These are phyloP conservation scores for Penicillium crystallinum DNA, from an alignment of 495 filamentous ascomycete species.

Conservation along the genomic window DNA sequence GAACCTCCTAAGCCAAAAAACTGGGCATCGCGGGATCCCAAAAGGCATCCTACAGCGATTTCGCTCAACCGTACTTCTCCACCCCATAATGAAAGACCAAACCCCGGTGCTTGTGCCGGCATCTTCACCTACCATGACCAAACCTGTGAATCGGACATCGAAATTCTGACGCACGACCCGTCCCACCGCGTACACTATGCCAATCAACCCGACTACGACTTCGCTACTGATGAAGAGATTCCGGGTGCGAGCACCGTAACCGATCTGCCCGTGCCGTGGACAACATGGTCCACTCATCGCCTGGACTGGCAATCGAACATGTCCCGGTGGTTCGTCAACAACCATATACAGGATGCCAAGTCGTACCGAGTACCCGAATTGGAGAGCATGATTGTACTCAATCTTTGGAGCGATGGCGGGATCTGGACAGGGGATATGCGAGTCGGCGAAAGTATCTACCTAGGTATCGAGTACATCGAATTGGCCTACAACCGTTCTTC, in stretches of 20 bases:
- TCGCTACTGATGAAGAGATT: conserved; percentile 27
- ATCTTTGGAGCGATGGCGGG: conserved; percentile 74
- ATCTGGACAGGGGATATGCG: conserved; percentile 70
- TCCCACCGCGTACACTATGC: conserved; percentile 58
- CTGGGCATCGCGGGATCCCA: conserved; percentile 1
- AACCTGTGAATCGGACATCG: conserved; percentile 72
- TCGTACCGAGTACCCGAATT: conserved; percentile 58
- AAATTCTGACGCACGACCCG: conserved; percentile 62
- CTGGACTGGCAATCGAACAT: conserved; percentile 61
- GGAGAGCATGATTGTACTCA: conserved; percentile 57
- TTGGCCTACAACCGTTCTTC: conserved; percentile 56
- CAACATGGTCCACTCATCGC: conserved; percentile 63
- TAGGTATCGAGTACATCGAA: conserved; percentile 73
- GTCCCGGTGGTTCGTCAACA: conserved; percentile 68
- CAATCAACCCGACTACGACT: conserved; percentile 62
- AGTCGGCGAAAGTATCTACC: conserved; percentile 49
- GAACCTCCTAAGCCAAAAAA: conserved; percentile 7
- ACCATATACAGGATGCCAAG: conserved; percentile 49
- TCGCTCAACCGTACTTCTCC: neutral
- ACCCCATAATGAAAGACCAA: conserved; percentile 6
- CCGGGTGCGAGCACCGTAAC: conserved; percentile 29
- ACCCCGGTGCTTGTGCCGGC: conserved; percentile 56
- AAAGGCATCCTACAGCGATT: neutral
- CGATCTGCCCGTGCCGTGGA: conserved; percentile 47
- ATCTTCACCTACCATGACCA: conserved; percentile 62